A percentile compares a stretch with the other conserved stretches of the same genome.
Evolutionary conservation across 2,329 filamentous ascomycete genomes (phyloP).

Genomic region (Aspergillus brunneoviolaceus): DNA sequence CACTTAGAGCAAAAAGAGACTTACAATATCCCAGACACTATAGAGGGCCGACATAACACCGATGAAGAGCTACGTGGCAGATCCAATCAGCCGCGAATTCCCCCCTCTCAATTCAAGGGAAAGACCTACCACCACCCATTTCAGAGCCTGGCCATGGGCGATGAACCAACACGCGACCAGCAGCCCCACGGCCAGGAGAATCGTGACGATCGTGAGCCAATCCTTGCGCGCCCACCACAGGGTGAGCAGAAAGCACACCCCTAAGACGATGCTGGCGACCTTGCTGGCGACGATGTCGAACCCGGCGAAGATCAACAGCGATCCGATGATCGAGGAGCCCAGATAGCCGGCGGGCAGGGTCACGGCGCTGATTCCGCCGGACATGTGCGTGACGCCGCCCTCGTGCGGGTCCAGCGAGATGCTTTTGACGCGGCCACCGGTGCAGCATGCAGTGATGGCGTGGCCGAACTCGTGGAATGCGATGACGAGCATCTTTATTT

Average conservation of each 20-base stretch:
- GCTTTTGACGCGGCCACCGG: slow-evolving; percentile 70
- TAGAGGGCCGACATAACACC: slow-evolving; percentile 80
- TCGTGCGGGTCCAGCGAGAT: slow-evolving; percentile 74
- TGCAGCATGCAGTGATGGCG: slow-evolving; percentile 69
- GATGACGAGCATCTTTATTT: slow-evolving; percentile 68
- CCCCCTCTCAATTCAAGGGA: neutral
- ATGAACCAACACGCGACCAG: slow-evolving; percentile 79
- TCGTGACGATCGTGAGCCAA: slow-evolving; percentile 72
- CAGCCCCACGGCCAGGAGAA: slow-evolving; percentile 68
- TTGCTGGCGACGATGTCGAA: slow-evolving; percentile 81
- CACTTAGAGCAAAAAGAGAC: slow-evolving; percentile 19
- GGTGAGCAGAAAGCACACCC: slow-evolving; percentile 72
- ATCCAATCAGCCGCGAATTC: slow-evolving; percentile 7
- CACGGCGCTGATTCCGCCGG: slow-evolving; percentile 67
- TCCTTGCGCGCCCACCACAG: slow-evolving; percentile 79
- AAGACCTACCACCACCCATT: slow-evolving; percentile 64
- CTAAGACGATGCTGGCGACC: slow-evolving; percentile 71
- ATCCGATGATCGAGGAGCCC: slow-evolving; percentile 73
- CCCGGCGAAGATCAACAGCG: slow-evolving; percentile 73
- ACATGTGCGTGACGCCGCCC: slow-evolving; percentile 76
- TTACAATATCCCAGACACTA: slow-evolving; percentile 76
- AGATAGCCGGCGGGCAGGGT: slow-evolving; percentile 77
- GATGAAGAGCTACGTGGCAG: slow-evolving; percentile 62
- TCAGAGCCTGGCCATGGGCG: slow-evolving; percentile 68
- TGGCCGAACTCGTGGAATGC: slow-evolving; percentile 80